Conservation (phyloP, 768 basidiomycete species). For the Lactarius psammicola region DNA sequence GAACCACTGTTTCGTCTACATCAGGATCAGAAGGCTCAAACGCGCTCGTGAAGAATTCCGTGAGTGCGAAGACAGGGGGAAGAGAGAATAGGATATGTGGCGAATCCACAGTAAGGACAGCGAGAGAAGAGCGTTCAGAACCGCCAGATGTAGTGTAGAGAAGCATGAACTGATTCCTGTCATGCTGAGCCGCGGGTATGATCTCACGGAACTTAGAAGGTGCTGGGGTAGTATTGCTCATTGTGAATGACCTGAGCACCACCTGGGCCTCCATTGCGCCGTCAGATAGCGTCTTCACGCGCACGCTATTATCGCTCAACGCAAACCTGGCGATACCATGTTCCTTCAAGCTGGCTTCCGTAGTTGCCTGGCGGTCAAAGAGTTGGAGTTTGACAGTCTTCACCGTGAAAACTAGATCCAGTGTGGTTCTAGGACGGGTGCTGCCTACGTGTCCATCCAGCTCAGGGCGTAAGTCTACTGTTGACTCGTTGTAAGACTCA, state of each 20-base stretch:
- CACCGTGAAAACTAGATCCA: conserved; percentile 74
- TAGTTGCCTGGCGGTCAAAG: conserved; percentile 66
- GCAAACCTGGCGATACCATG: conserved; percentile 86
- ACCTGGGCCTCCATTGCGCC: conserved; percentile 86
- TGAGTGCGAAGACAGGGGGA: conserved; percentile 85
- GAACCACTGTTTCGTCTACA: conserved; percentile 23
- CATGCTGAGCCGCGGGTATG: conserved; percentile 86
- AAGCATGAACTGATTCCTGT: conserved; percentile 90
- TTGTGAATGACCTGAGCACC: conserved; percentile 85
- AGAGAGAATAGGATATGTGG: conserved; percentile 90
- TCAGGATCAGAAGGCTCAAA: conserved; percentile 36
- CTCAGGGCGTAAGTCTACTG: conserved; percentile 57
- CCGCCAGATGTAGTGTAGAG: conserved; percentile 79
- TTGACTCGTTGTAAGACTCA: conserved; percentile 27
- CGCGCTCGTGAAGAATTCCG: conserved; percentile 76
- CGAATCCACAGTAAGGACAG: conserved; percentile 85
- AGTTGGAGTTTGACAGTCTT: conserved; percentile 78
- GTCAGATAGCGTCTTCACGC: conserved; percentile 78
- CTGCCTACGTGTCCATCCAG: conserved; percentile 39
- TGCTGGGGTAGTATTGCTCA: conserved; percentile 84
- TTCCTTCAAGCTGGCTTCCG: conserved; percentile 57
- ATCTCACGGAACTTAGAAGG: conserved; percentile 89
- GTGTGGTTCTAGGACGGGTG: conserved; percentile 51
- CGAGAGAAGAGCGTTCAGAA: conserved; percentile 54
- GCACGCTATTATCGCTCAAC: conserved; percentile 72